Conservation (phyloP, 495 filamentous ascomycete genomes). For the Hypoxylon lenormandii region DNA sequence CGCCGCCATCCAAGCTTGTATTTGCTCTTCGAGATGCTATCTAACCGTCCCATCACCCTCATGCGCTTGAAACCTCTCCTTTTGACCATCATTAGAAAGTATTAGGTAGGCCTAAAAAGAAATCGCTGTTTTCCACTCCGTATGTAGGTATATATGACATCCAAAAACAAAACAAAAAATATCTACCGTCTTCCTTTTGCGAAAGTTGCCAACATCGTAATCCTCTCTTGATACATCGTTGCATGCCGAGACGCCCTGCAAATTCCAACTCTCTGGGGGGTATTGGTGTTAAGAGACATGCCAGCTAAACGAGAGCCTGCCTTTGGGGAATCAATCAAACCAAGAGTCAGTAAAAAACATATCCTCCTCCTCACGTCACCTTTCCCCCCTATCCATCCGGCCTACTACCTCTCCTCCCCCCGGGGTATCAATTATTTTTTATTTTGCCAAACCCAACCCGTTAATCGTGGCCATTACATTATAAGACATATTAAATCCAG, state of each 20-base stretch:
- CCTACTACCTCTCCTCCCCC: slow-evolving; percentile 34
- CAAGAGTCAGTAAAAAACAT: slow-evolving; percentile 33
- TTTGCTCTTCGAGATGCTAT: slow-evolving; percentile 11
- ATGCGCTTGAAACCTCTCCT: neutral
- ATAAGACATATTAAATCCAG: slow-evolving; percentile 29
- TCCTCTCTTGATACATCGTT: slow-evolving; percentile 26
- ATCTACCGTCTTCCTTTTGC: neutral
- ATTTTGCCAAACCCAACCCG: slow-evolving; percentile 48
- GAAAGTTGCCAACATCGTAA: slow-evolving; percentile 12
- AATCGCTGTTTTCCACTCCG: slow-evolving; percentile 6
- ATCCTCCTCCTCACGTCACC: neutral
- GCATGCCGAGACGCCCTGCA: slow-evolving; percentile 28
- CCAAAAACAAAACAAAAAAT: slow-evolving; percentile 4
- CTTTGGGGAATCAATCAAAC: slow-evolving; percentile 23
- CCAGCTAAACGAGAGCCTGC: slow-evolving; percentile 16
- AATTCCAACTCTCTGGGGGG: slow-evolving; percentile 29
- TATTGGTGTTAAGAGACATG: slow-evolving; percentile 25
- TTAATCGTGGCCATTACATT: slow-evolving; percentile 51
- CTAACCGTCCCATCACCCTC: neutral
- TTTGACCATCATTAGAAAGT: slow-evolving; percentile 28
- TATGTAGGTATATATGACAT: slow-evolving; percentile 31
- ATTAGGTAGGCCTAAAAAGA: slow-evolving; percentile 11
- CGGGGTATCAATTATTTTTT: slow-evolving; percentile 53
- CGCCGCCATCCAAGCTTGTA: slow-evolving; percentile 25
- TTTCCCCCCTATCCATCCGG: slow-evolving; percentile 17